Base-by-base conservation (phyloP, 1,139 yeast species). In the Tardiomyces depauwii region DNA sequence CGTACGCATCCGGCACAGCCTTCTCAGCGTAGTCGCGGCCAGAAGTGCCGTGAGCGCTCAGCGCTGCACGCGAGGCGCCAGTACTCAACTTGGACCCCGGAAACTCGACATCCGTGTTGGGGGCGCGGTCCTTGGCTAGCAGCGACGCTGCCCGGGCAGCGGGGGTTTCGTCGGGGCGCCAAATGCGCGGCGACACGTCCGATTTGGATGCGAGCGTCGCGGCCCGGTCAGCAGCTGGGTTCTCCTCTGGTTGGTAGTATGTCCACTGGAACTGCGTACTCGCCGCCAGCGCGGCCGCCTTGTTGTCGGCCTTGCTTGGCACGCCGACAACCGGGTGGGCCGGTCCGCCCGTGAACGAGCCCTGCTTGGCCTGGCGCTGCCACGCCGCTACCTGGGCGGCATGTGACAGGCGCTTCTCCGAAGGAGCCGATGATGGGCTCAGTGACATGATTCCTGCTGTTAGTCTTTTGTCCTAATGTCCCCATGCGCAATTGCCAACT, bases 291-390 rank as follows among this genome's bases (percentile, higher is more conserved):
- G 60, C 50, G 2, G 72, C 73, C 18, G 70, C 68, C 16, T 59
- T 53, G 44, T 59, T 61, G 13, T 66, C 61, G 27, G 63, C 57
- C 23, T 51, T 45, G 27, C 54, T 56, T 32, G 66, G 74, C 47
- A 85, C 91, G 13, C 96, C 96, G 2, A 84, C 74, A 14, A 75
- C 66, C 4, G 80, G 77, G 45, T 70, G 72, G 12, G 85, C 80
- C 2, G 96, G 96, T 47, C 78, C 72, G 53, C 76, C 74, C 4
- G 36, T 30, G 65, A 73, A 86, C 45, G 80, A 72, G 39, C 95
- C 95, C 58, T 81, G 82, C 58, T 77, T 83, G 60, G 82, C 66
- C 58, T 82, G 82, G 52, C 87, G 89, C 55, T 80, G 82, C 66
- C 85, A 86, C 47, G 80, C 64, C 2, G 94, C 94, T 6, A 21